Evolutionary conservation across 257 asterid species (phyloP), one percentile per base, ranked within the genome.

Genomic region (Salvia splendens): DNA sequence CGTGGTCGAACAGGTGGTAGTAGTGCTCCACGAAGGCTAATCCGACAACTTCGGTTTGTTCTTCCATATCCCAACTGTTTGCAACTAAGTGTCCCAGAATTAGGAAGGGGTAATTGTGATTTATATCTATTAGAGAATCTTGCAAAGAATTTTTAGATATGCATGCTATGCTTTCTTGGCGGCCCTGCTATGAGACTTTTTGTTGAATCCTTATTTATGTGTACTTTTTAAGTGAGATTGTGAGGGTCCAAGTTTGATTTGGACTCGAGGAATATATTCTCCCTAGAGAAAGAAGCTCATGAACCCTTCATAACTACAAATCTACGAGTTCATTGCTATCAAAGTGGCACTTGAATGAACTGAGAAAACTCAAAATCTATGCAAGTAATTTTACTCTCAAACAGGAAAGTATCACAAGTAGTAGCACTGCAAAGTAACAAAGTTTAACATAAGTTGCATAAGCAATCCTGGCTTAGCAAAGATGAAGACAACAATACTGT

Each of bases 1-100:
- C 73, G 42, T 16, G 75, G 14, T 86, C 86, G 9, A 86, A 82
- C 16, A 80, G 70, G 35, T 75, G 38, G 76, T 78, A 84, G 65
- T 82, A 84, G 61, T 80, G 87, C 50, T 80, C 82, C 4, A 77
- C 87, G 69, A 86, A 84, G 57, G 88, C 84, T 67, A 73, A 73
- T 36, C 81, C 90, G 59, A 84, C 85, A 32, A 63, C 38, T 56
- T 81, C 80, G 47, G 75, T 60, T 60, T 75, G 74, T 63, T 71
- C 83, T 56, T 80, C 89, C 87, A 86, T 83, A 24, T 46, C 11
- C 4, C 30, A 2, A 15, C 30, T 0, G 2, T 24, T 24, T 24
- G 30, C 30, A 24, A 24, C 30, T 24, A 24, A 24, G 30, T 24
- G 55, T 49, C 5, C 17, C 55, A 49, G 12, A 50, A 5, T 4